Conservation (phyloP, 2,329 filamentous ascomycete species). For the Xylaria sp. region DNA sequence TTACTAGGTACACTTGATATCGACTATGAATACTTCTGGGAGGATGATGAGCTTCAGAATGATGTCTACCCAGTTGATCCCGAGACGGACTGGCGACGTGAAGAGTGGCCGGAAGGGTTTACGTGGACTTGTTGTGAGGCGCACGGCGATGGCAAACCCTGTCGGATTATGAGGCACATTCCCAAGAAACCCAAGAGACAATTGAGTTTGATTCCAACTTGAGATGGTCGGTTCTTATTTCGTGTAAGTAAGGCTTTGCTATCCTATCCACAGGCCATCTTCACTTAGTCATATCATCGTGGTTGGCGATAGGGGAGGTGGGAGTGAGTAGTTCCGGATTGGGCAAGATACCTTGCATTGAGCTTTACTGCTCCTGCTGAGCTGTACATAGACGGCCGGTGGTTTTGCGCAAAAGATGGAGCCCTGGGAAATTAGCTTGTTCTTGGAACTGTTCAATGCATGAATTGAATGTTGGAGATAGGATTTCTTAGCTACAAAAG, state of each 20-base stretch:
- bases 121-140: conserved; percentile 29
- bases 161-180: conserved; percentile 23
- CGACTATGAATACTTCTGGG: conserved; percentile 21
- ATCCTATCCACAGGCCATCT: background rate
- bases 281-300: background rate
- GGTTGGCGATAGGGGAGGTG: no score
- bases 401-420: background rate
- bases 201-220: background rate
- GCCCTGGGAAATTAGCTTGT: conserved; percentile 9
- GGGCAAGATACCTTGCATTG: no score
- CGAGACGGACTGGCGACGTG: conserved; percentile 32
- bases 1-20: conserved; percentile 20
- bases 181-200: conserved; percentile 9
- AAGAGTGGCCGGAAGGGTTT: conserved; percentile 27
- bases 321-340: no score
- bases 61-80: conserved; percentile 12
- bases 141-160: background rate
- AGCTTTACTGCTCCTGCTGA: no score
- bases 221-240: background rate
- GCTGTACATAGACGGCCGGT: background rate
- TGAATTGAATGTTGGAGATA: background rate
- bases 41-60: conserved; percentile 26
- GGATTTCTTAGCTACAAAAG: background rate
- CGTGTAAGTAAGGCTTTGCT: background rate
- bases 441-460: background rate